Base-by-base conservation (phyloP, 257 asterid species). In the Lavandula angustifolia region DNA sequence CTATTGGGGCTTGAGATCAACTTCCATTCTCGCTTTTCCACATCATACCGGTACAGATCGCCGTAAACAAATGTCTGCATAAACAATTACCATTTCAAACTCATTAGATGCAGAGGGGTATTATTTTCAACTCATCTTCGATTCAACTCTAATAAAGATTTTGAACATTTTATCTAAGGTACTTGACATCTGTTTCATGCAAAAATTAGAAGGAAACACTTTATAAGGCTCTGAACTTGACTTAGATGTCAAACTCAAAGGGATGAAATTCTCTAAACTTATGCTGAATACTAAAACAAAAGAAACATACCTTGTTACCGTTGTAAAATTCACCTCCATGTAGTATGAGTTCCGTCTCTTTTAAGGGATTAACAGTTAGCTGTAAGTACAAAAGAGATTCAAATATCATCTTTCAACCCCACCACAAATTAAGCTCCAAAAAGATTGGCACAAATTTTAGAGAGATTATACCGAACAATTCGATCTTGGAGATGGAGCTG, bases 321-420 rank as follows among this genome's bases (percentile, higher is more conserved):
- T 94, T 94, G 82, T 94, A 94, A 68, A 90, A 94, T 86, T 94
- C 99, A 67, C 99, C 99, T 18, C 99, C 99, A 64, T 90, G 89
- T 12, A 94, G 78, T 49, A 94, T 75, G 48, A 94, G 74, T 67
- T 94, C 99, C 1, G 95, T 84, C 73, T 94, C 99, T 81, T 85
- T 94, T 84, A 81, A 71, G 1, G 96, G 99, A 82, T 87, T 94
- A 69, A 94, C 75, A 5, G 78, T 82, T 77, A 92, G 83, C 99
- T 94, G 67, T 73, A 75, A 22, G 27, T 8, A 58, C 33, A 68
- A 44, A 60, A 66, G 29, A 3, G 55, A 38, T 37, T 43, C 54
- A 47, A 44, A 40, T 7, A 67, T 62, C 17, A 78, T 13, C 60
- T 37, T 17, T 22, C 64, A 51, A 69, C 3, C 52, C 51, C 12